phyloP scores from a whole-genome alignment of 768 basidiomycete genomes.

The Amanita rubescens region DNA sequence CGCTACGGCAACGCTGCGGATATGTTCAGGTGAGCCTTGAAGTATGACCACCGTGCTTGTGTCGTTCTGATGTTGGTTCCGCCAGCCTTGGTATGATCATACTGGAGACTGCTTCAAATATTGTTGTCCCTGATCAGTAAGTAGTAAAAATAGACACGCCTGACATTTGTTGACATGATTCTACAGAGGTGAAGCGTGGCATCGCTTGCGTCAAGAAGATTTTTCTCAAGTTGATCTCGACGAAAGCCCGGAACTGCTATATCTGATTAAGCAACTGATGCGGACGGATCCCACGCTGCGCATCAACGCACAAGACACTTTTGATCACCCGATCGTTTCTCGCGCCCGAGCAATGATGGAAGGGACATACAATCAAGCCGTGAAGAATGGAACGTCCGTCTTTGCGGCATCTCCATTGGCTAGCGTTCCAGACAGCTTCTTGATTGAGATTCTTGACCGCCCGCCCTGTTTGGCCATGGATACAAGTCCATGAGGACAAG shows the following conservation, averaged over 20 bases:
- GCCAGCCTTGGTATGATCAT: slow-evolving; percentile 89
- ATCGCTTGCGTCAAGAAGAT: slow-evolving; percentile 84
- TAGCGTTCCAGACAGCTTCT: slow-evolving; percentile 52
- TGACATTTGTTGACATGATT: slow-evolving; percentile 12
- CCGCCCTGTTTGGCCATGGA: slow-evolving; percentile 16
- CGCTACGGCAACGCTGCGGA: slow-evolving; percentile 91
- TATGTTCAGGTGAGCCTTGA: slow-evolving; percentile 80
- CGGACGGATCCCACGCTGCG: slow-evolving; percentile 58
- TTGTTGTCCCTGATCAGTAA: slow-evolving; percentile 94
- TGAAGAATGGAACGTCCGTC: slow-evolving; percentile 27
- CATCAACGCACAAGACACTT: slow-evolving; percentile 47
- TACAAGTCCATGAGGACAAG: slow-evolving; percentile 15
- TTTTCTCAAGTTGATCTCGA: slow-evolving; percentile 77
- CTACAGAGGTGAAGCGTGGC: slow-evolving; percentile 87
- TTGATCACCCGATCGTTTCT: slow-evolving; percentile 53
- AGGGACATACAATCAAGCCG: slow-evolving; percentile 28
- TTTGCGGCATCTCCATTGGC: slow-evolving; percentile 58
- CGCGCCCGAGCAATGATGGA: slow-evolving; percentile 64
- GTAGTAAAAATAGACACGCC: slow-evolving; percentile 28
- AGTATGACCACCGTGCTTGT: slow-evolving; percentile 17
- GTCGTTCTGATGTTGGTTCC: slow-evolving; percentile 32
- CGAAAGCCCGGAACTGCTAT: slow-evolving; percentile 56
- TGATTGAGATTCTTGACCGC: slow-evolving; percentile 51
- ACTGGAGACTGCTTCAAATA: slow-evolving; percentile 92
- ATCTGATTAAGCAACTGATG: slow-evolving; percentile 73